phyloP scores from a whole-genome alignment of 1,284 basidiomycete genomes.

The Pseudozyma sp. region DNA sequence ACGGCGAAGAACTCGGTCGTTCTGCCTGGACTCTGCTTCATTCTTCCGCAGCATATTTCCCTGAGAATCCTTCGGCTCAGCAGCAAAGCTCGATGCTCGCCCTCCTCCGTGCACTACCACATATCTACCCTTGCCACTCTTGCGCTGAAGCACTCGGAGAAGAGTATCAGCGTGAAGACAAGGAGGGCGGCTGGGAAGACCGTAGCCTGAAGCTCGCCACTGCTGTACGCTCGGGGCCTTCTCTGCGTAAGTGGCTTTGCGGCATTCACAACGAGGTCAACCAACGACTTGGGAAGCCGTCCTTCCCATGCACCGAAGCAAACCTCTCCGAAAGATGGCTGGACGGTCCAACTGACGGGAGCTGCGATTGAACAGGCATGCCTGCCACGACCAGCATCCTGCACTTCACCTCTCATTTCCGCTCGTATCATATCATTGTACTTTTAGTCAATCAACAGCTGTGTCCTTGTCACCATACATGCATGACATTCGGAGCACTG shows the following conservation, averaged over 20 bases:
- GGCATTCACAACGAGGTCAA: conserved; percentile 67
- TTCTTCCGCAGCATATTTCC: conserved; percentile 65
- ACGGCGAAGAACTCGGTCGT: conserved; percentile 62
- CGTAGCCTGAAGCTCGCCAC: conserved; percentile 21
- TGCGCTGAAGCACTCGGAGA: conserved; percentile 60
- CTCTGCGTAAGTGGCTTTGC: conserved; percentile 61
- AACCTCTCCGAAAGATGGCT: conserved; percentile 59
- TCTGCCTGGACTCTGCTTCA: conserved; percentile 66
- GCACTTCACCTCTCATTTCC: not conserved
- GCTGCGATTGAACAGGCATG: conserved; percentile 49
- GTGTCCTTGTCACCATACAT: too few relatives aligned
- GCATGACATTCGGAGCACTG: not conserved
- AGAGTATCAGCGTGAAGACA: conserved; percentile 49
- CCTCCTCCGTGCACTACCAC: conserved; percentile 54
- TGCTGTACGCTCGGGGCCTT: conserved; percentile 37
- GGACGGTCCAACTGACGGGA: conserved; percentile 59
- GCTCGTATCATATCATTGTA: conserved; percentile 11
- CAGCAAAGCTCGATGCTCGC: conserved; percentile 59
- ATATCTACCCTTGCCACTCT: conserved; percentile 63
- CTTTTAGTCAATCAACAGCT: conserved; percentile 4
- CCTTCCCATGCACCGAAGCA: conserved; percentile 56
- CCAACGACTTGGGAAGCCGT: conserved; percentile 60
- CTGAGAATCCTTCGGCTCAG: conserved; percentile 44
- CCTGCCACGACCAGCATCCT: too few relatives aligned
- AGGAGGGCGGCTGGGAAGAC: conserved; percentile 47